phyloP scores from a whole-genome alignment of 176 grass and related monocot species.

The maize (Zea mays) region DNA sequence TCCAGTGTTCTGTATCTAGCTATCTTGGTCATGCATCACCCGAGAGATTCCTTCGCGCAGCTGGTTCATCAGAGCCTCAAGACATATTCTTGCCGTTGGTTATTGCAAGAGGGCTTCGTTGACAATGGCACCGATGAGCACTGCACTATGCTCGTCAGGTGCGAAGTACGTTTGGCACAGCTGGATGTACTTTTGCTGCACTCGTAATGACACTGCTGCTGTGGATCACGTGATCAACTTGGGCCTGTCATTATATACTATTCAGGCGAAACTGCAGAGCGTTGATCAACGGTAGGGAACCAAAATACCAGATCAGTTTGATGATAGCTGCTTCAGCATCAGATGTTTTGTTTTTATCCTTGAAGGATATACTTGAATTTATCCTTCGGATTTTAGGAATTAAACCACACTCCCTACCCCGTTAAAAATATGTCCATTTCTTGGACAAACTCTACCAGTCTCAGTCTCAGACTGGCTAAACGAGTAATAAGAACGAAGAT shows the following conservation, averaged over 20 bases:
- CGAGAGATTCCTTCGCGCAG: conserved; percentile 24
- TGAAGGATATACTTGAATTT: neutral
- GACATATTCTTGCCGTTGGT: neutral
- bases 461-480: neutral
- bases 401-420: neutral
- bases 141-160: conserved; percentile 5
- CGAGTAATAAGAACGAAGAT: neutral
- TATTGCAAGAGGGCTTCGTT: conserved; percentile 28
- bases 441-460: neutral
- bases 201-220: conserved; percentile 2
- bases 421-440: neutral
- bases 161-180: neutral
- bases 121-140: conserved; percentile 11
- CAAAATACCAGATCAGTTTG: neutral
- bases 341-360: neutral
- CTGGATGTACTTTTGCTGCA: conserved; percentile 26
- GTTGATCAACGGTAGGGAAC: too few relatives aligned
- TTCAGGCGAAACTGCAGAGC: neutral
- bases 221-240: conserved; percentile 35
- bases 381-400: neutral
- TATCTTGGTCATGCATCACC: conserved; percentile 22
- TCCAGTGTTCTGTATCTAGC: neutral
- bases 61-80: neutral
- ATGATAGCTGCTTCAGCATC: neutral
- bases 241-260: neutral